A percentile compares a stretch with the other conserved stretches of the same genome.
These are phyloP conservation scores for Ophiocordyceps robertsii DNA, from an alignment of 2,329 filamentous ascomycete species.

Conservation along the genomic window DNA sequence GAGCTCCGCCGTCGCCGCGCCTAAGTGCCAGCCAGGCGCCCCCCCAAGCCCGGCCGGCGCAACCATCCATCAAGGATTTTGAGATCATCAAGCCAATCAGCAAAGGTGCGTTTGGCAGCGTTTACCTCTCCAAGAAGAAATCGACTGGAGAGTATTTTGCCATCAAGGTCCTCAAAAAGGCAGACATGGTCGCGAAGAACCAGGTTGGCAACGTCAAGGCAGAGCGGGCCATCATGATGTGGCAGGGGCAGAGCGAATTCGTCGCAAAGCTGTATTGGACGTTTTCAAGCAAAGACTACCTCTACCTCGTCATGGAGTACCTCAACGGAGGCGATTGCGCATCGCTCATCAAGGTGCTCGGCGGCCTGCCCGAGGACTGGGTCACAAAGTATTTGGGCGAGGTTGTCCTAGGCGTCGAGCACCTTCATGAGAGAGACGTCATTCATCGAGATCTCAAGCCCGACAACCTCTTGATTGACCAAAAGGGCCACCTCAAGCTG, in stretches of 20 bases:
- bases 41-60: conserved; percentile 74
- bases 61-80: conserved; percentile 97
- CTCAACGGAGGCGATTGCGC: conserved; percentile 95
- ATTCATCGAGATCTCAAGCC: conserved; percentile 96
- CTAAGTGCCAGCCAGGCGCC: conserved; percentile 63
- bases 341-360: conserved; percentile 86
- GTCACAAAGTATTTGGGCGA: conserved; percentile 95
- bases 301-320: conserved; percentile 99
- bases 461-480: conserved; percentile 93
- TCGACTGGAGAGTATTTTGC: conserved; percentile 97
- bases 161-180: conserved; percentile 96
- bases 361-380: conserved; percentile 91
- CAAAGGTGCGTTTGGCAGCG: conserved; percentile 95
- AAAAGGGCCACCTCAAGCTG: conserved; percentile 89
- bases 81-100: conserved; percentile 99
- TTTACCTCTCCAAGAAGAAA: conserved; percentile 97
- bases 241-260: conserved; percentile 98
- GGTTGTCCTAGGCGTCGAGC: conserved; percentile 91
- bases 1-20: conserved; percentile 70
- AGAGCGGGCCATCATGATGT: conserved; percentile 99
- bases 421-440: conserved; percentile 86
- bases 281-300: conserved; percentile 97
- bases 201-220: conserved; percentile 99
- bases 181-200: conserved; percentile 99
- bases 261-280: conserved; percentile 99